Base-by-base conservation (phyloP, 352 stramenopile species). In the Phytopythium mirpurense region DNA sequence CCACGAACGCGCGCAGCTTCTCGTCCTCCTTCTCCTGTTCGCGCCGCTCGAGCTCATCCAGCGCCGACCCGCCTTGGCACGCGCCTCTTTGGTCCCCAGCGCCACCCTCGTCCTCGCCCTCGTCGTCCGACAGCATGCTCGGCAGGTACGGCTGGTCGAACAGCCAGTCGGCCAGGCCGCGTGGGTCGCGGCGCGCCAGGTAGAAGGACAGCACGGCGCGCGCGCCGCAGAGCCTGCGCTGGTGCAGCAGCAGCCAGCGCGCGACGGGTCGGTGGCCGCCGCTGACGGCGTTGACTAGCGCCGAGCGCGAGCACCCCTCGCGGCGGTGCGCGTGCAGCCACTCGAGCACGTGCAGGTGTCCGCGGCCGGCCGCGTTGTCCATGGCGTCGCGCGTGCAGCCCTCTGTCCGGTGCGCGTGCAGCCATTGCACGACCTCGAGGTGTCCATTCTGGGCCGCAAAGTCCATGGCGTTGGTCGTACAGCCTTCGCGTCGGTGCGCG, bases 281-380 rank as follows among this genome's bases (percentile, higher is more conserved):
- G 41, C 73, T 63, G 15, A 81, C 70, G 6, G 80, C 83, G 53
- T 88, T 89, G 10, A 76, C 54, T 18, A 93, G 57, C 10, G 81
- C 83, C 32, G 77, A 88, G 45, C 71, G 69, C n/a, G 67, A 87
- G 58, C 83, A 90, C 16, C 78, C 77, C 67, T 91, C 83, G 0
- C 36, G 11, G 6, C 83, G 62, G 43, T 90, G 35, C 15, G 29
- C 35, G 36, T 88, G 70, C 27, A 90, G 66, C 65, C 67, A 88
- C 27, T 69, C 56, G 14, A 88, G 68, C 21, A 83, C 65, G 0
- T 66, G 26, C 26, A 86, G 50, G 26, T 83, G 69, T 12, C 72
- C 74, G 16, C 67, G 60, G 14, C 70, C 71, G 11, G 72, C 74
- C 0, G 77, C 74, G 47, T 84, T 88, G 62, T 85, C 68, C 37